Evolutionary conservation across 306 rosid genomes (phyloP).

Genomic region (Boehmeria nivea): DNA sequence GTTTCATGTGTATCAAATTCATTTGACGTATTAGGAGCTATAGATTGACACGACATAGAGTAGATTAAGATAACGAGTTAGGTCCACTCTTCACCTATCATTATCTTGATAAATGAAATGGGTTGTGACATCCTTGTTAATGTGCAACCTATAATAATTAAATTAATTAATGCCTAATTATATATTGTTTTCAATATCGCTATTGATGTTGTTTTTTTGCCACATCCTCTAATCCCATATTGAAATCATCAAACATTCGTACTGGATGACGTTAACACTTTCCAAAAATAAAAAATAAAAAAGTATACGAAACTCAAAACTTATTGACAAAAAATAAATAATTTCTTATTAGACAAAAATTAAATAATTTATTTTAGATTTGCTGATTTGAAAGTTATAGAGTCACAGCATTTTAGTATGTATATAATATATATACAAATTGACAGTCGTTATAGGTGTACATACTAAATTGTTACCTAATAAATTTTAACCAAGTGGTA

Average conservation of each 20-base stretch:
- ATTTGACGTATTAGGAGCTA: background rate
- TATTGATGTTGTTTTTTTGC: background rate
- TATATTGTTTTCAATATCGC: too few relatives aligned
- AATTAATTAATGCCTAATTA: background rate
- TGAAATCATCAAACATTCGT: background rate
- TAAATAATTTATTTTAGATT: too few relatives aligned
- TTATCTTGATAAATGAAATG: background rate
- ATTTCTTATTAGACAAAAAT: too few relatives aligned
- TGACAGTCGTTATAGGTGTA: too few relatives aligned
- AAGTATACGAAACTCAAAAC: too few relatives aligned
- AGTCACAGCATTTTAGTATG: too few relatives aligned
- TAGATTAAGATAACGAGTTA: background rate
- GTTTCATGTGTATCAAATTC: background rate
- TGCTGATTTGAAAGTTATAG: too few relatives aligned
- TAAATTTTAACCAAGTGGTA: too few relatives aligned
- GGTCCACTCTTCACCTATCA: conserved; percentile 3
- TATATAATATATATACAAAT: too few relatives aligned
- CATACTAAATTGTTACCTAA: too few relatives aligned
- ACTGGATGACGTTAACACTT: background rate
- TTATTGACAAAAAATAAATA: too few relatives aligned
- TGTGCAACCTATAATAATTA: background rate
- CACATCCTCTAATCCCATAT: background rate
- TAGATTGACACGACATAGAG: background rate
- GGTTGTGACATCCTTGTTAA: background rate
- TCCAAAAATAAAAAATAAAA: background rate